Base-by-base conservation (phyloP, 2,329 filamentous ascomycete genomes). In the Myriosclerotinia duriaeana region DNA sequence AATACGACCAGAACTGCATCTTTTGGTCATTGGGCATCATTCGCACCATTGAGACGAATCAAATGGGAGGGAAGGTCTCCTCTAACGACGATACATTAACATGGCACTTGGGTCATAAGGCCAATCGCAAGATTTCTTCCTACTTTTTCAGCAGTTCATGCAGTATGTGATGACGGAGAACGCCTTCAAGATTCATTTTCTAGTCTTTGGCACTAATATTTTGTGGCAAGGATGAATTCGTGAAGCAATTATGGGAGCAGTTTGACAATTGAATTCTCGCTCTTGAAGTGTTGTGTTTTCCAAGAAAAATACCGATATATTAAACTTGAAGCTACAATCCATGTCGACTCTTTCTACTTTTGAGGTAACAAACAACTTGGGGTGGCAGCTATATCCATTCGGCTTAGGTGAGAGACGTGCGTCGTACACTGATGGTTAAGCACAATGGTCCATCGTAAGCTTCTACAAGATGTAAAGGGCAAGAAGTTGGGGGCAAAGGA, bases 11-110 rank as follows among this genome's bases (percentile, higher is more conserved):
- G 30, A 38, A 50, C 34, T 60, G 44, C 58, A 60, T 38, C 44
- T 38, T 15, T 38, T 60, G 58, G 34, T 60, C 58, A 60, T 50
- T 60, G 44, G 58, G 58, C 44, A 38, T 53, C 22, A 2, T 62
- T 34, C 30, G 15, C 9, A 26, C n/a, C 11, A 12, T 7, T 30
- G 30, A 65, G 22, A 50, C 14, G n/a, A 60, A 52, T 44, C 38
- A 22, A 22, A 48, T 5, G 42, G 14, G 5, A 60, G 20, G 30
- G 34, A 44, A 22, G 20, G 15, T 20, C 5, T 60, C 40, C 34
- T 52, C n/a, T n/a, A 6, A 40, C 22, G 15, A 50, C 17, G 9
- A 40, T 58, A 52, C 20, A 7, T n/a, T n/a, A 40, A 38, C 34
- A 52, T 42, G 2, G 17, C 36, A n/a, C 36, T 52, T 30, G 44